Evolutionary conservation across 2,329 filamentous ascomycete genomes (phyloP), one percentile per base, ranked within the genome.

Genomic region (Sclerotinia nivalis): DNA sequence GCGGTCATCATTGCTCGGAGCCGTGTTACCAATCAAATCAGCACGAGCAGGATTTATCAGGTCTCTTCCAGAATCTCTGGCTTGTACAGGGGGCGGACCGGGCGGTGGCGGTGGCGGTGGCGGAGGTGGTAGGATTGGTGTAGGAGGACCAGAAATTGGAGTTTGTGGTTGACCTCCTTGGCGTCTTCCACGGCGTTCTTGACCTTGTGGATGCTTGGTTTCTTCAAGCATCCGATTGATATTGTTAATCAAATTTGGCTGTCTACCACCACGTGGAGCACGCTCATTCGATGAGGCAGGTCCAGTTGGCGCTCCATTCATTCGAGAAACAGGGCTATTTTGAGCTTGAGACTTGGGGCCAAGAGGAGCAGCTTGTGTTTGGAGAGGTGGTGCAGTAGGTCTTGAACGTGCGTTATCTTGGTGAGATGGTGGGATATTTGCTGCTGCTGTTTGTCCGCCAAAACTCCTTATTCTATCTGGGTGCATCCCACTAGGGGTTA

Each of bases 181-280:
- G 52, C 74, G 79, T 56, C 78, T 74, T n/a, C 75, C 74, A 66
- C 78, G 77, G 60, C 75, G 73, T 34, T 77, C 74, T 37, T 74
- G 80, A 34, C 76, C 78, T 77, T 81, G 80, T 76, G 82, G 73
- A 74, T 85, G 77, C 76, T 75, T 84, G 0, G 83, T 82, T 5
- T 89, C 81, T 50, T 60, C 55, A 28, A 69, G 45, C 54, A 60
- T 59, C 28, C 68, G 68, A 34, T 69, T 69, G 65, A 84, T 86
- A 72, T 80, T 87, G 73, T 89, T 88, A 71, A 90, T 89, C 59
- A 85, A 84, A 18, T 84, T 84, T 43, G 90, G 80, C 74, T 89
- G 86, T 70, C 87, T 78, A 68, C 82, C 74, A 73, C 76, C 79
- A 28, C 76, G 75, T 59, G 77, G 71, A 40, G 70, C 55, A 58